These are phyloP conservation scores for Talaromyces atroroseus DNA, from an alignment of 2,329 filamentous ascomycete genomes.

Conservation along the genomic window DNA sequence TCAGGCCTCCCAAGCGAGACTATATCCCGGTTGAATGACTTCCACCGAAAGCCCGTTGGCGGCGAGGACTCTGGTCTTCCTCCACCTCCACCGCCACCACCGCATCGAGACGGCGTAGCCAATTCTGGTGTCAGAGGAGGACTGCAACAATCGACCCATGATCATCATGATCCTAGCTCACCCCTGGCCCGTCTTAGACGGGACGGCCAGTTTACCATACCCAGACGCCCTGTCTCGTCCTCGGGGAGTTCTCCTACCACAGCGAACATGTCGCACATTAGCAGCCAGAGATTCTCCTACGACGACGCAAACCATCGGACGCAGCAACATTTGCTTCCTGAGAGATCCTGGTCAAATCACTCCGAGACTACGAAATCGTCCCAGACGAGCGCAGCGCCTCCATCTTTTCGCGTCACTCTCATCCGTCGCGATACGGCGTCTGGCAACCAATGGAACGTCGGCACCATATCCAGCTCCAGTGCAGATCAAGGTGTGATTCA, in stretches of 20 bases:
- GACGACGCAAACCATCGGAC: not conserved
- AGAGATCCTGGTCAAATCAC: constrained; percentile 12
- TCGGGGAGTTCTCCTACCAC: not conserved
- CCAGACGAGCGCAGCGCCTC: constrained; percentile 5
- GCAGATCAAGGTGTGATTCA: constrained; percentile 35
- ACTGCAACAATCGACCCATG: constrained; percentile 1
- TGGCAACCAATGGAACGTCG: constrained; percentile 70
- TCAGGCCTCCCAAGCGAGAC: constrained; percentile 19
- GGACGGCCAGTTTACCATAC: constrained; percentile 4
- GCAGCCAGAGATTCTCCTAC: not conserved
- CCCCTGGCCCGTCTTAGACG: not conserved
- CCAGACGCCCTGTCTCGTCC: constrained; percentile 19
- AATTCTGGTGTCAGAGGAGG: not conserved
- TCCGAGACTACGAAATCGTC: constrained; percentile 8
- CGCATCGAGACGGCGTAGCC: constrained; percentile 15
- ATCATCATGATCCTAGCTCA: not conserved
- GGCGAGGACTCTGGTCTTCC: constrained; percentile 7
- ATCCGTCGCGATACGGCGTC: constrained; percentile 69
- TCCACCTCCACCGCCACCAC: constrained; percentile 18
- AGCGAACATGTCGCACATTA: not conserved
- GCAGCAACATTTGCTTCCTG: not conserved
- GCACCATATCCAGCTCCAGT: constrained; percentile 49
- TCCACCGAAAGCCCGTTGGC: constrained; percentile 35
- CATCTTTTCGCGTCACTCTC: constrained; percentile 49
- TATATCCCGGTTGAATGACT: constrained; percentile 32